Evolutionary conservation across 352 stramenopile genomes (phyloP).

Genomic region (Lagenidium giganteum): DNA sequence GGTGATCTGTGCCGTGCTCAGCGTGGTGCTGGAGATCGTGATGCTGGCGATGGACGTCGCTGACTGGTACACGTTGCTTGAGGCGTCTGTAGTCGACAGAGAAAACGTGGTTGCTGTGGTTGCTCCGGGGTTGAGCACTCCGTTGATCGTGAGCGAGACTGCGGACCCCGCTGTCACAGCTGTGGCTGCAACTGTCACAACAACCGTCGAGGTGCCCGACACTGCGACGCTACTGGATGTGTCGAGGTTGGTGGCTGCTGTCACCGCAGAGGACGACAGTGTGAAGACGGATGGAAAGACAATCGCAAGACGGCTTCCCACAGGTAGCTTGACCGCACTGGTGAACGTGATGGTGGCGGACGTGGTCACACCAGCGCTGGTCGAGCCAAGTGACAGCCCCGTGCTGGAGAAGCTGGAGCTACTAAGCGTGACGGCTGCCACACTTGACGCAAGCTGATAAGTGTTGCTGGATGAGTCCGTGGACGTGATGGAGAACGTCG

Average conservation of each 20-base stretch:
- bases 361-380: conserved; percentile 20
- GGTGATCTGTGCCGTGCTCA: conserved; percentile 4
- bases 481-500: conserved; percentile 28
- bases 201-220: conserved; percentile 15
- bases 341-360: conserved; percentile 28
- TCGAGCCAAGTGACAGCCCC: conserved; percentile 16
- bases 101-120: conserved; percentile 29
- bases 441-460: conserved; percentile 17
- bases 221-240: conserved; percentile 16
- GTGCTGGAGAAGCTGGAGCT: conserved; percentile 7
- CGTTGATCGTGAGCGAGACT: conserved; percentile 42
- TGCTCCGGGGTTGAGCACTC: conserved; percentile 46
- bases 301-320: conserved; percentile 26
- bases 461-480: conserved; percentile 20
- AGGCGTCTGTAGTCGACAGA: conserved; percentile 29
- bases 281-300: conserved; percentile 32
- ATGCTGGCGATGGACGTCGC: conserved; percentile 16
- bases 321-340: conserved; percentile 24
- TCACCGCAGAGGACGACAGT: conserved; percentile 18
- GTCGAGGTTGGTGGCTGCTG: conserved; percentile 19
- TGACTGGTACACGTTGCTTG: conserved; percentile 20
- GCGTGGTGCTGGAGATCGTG: conserved; percentile 15
- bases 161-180: conserved; percentile 13
- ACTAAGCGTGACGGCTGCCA: conserved; percentile 20
- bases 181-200: conserved; percentile 22